Evolutionary conservation across 768 basidiomycete genomes (phyloP), one percentile per base, ranked within the genome.

Genomic region (Psilocybe cyanescens): DNA sequence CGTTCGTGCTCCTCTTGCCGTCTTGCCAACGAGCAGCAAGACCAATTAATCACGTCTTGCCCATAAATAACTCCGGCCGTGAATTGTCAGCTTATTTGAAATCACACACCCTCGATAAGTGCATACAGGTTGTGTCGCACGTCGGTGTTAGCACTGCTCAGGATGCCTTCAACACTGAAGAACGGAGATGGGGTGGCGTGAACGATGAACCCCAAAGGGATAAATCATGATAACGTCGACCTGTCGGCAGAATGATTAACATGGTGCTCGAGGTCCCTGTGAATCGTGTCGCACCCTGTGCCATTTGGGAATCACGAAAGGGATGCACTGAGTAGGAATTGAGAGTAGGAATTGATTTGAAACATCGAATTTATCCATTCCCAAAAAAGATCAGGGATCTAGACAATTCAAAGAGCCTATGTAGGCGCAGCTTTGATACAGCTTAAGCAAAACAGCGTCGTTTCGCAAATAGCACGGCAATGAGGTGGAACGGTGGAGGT

Each of bases 221-320:
- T 11, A 44, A 14, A 44, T 11, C n/a, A 14, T 44, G 41, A 44
- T 12, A 44, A 44, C 41, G n/a, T 44, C 41, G n/a, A 44, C 41
- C 11, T n/a, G 11, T 44, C 37, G 37, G 37, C 14, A 39, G 37
- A 56, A 41, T 37, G 51, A 52, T 37, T 31, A 17, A 44, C 50
- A 12, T 35, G 58, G 58, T 59, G 58, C 28, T 54, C 50, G 58
- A 54, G 58, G 58, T 59, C 58, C 58, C 45, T 59, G 58, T 53
- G 58, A 59, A 59, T 28, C 41, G n/a, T 44, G 8, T 44, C 14
- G n/a, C 4, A 12, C 14, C 24, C 24, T 24, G 24, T 24, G 24
- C 24, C 24, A 24, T 24, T 24, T 0, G 24, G 24, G 24, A 24
- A 24, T 24, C 0, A 24, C 24, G 24, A 24, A 24, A 24, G 24